Percentiles rank a stretch among this genome's conserved stretches.
phyloP scores from a whole-genome alignment of 768 basidiomycete species.

The Boletus reticuloceps region DNA sequence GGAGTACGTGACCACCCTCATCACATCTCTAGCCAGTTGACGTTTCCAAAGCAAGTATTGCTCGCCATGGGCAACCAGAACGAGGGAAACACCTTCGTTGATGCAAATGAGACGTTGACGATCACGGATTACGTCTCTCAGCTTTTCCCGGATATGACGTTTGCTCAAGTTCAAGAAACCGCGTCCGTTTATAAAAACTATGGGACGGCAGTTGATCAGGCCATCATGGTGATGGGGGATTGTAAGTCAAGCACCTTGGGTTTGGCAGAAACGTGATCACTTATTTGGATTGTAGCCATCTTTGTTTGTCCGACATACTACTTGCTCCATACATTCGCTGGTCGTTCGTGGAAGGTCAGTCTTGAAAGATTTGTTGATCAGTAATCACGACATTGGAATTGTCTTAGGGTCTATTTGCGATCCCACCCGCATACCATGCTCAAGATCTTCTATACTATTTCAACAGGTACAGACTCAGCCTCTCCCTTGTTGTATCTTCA shows the following conservation, averaged over 20 bases:
- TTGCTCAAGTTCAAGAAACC: slow-evolving; percentile 23
- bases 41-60: slow-evolving; percentile 18
- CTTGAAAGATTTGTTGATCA: slow-evolving; percentile 17
- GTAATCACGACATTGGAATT: neutral
- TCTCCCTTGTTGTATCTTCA: neutral
- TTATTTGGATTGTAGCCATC: slow-evolving; percentile 24
- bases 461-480: slow-evolving; percentile 15
- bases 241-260: slow-evolving; percentile 24
- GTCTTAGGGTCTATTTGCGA: slow-evolving; percentile 29
- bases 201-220: slow-evolving; percentile 35
- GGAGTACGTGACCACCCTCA: slow-evolving; percentile 30
- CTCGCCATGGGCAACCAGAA: slow-evolving; percentile 28
- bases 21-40: neutral
- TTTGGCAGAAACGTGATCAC: neutral
- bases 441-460: slow-evolving; percentile 42
- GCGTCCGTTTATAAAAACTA: slow-evolving; percentile 29
- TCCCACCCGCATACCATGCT: slow-evolving; percentile 31
- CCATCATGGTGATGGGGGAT: slow-evolving; percentile 38
- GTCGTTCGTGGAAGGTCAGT: slow-evolving; percentile 33
- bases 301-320: slow-evolving; percentile 37
- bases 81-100: slow-evolving; percentile 32
- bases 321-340: slow-evolving; percentile 28
- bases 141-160: slow-evolving; percentile 40
- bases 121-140: slow-evolving; percentile 24
- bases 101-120: slow-evolving; percentile 19